Evolutionary conservation across 306 rosid species (phyloP), one percentile per base, ranked within the genome.

Genomic region (Mucuna pruriens): DNA sequence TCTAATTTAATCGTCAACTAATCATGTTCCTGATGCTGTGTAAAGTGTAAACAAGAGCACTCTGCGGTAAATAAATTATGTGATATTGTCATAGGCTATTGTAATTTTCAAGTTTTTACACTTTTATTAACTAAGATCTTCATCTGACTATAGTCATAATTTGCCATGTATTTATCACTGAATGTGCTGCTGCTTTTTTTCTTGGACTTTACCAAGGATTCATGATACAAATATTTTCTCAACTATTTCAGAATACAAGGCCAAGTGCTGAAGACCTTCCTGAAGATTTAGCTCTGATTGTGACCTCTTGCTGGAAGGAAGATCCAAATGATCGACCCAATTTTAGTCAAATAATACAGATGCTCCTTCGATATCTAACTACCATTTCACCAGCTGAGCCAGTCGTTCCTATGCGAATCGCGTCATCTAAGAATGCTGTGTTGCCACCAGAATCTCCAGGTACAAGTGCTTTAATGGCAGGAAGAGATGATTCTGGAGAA

Each of bases 221-320:
- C 36, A 74, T 58, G 31, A 58, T 40, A 13, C n/a, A 26, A 66
- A 64, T 11, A 36, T 73, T 36, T 20, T 26, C 65, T 20, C 66
- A 5, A 11, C 71, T 78, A 55, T 90, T 86, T 85, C 91, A 91
- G 98, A 94, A 85, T 83, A 89, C 89, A 73, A 88, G 97, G 82
- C 97, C 95, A 0, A 90, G 89, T 79, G 95, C 97, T 4, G 95
- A 94, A 61, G 78, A 90, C 76, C 90, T 94, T 13, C 98, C 95
- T 0, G 87, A 84, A 78, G 95, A 92, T 84, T 75, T 94, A 71
- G 94, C 91, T 10, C 61, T 83, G 63, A 81, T 94, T 4, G 89
- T 94, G 64, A 92, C 95, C 75, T 90, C 98, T 60, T 94, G 98
- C 61, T 94, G 97, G 98, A 92, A 70, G 49, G 98, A 89, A 89